Evolutionary conservation across 805 yeast genomes (phyloP).

Genomic region (Pichia insulana): DNA sequence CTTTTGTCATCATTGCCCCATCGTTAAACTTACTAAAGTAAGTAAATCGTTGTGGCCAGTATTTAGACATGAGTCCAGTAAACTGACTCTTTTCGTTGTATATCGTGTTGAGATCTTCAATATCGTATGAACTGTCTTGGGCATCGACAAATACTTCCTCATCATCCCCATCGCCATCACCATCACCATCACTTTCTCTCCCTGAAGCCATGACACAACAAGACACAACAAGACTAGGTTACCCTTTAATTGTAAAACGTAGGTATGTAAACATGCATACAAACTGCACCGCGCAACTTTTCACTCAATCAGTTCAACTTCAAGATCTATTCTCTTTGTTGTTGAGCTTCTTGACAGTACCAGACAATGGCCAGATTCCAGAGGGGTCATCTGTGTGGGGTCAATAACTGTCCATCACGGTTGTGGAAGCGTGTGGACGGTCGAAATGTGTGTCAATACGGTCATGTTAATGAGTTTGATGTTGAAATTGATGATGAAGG

Average conservation of each 20-base stretch:
- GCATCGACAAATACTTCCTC: background rate
- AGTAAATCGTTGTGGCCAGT: conserved; percentile 50
- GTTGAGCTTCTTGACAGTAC: too few species aligned
- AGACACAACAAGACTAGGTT: too few species aligned
- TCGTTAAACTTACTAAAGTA: conserved; percentile 57
- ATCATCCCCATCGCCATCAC: background rate
- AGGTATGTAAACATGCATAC: too few species aligned
- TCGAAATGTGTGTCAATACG: conserved; percentile 74
- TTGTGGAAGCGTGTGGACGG: conserved; percentile 72
- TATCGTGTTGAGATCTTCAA: conserved; percentile 2
- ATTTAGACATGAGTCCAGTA: conserved; percentile 31
- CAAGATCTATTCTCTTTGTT: too few species aligned
- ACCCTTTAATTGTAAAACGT: too few species aligned
- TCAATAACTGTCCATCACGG: conserved; percentile 77
- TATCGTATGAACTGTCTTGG: conserved; percentile 5
- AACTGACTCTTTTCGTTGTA: conserved; percentile 8
- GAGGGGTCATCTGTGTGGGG: conserved; percentile 81
- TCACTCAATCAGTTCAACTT: too few species aligned
- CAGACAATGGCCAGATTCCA: conserved; percentile 21
- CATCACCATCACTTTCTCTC: too few species aligned
- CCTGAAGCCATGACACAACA: too few species aligned
- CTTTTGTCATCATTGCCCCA: conserved; percentile 60
- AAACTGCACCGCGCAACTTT: too few species aligned
- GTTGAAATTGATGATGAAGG: conserved; percentile 76
- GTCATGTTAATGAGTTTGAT: conserved; percentile 81